Evolutionary conservation across 1,139 yeast genomes (phyloP).

Genomic region (Blastobotrys serpentis): DNA sequence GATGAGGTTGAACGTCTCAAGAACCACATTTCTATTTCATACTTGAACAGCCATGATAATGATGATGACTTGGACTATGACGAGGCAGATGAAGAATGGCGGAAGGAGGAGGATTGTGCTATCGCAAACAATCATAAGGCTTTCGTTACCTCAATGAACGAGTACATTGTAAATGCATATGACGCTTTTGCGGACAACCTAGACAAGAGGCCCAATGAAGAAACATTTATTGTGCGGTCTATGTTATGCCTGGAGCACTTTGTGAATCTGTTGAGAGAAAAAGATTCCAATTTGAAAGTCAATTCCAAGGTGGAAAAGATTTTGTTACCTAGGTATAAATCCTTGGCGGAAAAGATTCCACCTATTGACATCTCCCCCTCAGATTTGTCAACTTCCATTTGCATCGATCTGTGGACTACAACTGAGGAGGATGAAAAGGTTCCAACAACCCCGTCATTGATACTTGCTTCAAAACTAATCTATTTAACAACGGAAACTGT

Average conservation of each 20-base stretch:
- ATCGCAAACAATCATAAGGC: constrained; percentile 14
- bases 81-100: constrained; percentile 22
- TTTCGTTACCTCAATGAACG: constrained; percentile 11
- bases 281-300: background rate
- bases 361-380: background rate
- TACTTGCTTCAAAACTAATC: constrained; percentile 10
- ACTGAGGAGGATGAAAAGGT: background rate
- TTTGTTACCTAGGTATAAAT: background rate
- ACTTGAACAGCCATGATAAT: constrained; percentile 8
- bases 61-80: constrained; percentile 17
- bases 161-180: constrained; percentile 12
- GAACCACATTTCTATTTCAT: constrained; percentile 9
- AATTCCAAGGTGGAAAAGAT: background rate
- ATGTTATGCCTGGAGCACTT: constrained; percentile 6
- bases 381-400: background rate
- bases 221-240: background rate
- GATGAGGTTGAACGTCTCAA: constrained; percentile 18
- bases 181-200: constrained; percentile 2
- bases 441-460: constrained; percentile 13
- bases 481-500: constrained; percentile 11
- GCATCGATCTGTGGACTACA: background rate
- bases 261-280: background rate
- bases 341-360: background rate
- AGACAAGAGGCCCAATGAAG: background rate
- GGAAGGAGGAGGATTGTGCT: constrained; percentile 14